Evolutionary conservation across 345 rosid genomes (phyloP).

Genomic region (Citrus hindsii): DNA sequence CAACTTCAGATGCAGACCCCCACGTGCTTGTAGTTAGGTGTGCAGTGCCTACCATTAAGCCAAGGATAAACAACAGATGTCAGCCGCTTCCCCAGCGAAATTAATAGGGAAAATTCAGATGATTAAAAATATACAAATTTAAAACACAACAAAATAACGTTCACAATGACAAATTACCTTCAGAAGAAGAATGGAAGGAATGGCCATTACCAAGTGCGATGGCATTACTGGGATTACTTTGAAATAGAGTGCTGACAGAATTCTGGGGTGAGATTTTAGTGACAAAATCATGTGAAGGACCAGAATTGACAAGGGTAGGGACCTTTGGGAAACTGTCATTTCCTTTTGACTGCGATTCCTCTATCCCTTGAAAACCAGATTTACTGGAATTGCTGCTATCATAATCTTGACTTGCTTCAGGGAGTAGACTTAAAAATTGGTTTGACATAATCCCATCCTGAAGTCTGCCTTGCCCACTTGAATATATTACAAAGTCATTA

Average conservation of each 20-base stretch:
- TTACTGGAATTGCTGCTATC: constrained; percentile 21
- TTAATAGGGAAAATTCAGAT: background rate
- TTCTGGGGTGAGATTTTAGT: constrained; percentile 24
- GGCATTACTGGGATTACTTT: constrained; percentile 30
- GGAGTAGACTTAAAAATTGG: constrained; percentile 18
- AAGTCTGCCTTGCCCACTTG: constrained; percentile 24
- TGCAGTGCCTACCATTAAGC: constrained; percentile 36
- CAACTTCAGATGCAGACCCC: constrained; percentile 40
- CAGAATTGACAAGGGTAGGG: constrained; percentile 14
- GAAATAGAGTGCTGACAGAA: constrained; percentile 26
- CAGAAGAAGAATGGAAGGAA: constrained; percentile 27
- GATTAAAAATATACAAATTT: background rate
- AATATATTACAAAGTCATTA: constrained; percentile 26
- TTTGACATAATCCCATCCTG: constrained; percentile 21
- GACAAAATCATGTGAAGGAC: constrained; percentile 16
- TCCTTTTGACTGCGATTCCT: constrained; percentile 31
- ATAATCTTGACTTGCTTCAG: constrained; percentile 33
- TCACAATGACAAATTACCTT: constrained; percentile 30
- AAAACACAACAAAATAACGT: constrained; percentile 4
- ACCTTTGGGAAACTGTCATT: constrained; percentile 30
- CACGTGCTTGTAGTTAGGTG: constrained; percentile 33
- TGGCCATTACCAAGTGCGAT: constrained; percentile 25
- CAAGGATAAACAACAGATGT: constrained; percentile 8
- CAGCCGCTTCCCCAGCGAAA: constrained; percentile 17
- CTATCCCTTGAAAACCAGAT: constrained; percentile 25